Evolutionary conservation across 2,329 filamentous ascomycete genomes (phyloP), one percentile per base, ranked within the genome.

Genomic region (Hypoxylon sp.): DNA sequence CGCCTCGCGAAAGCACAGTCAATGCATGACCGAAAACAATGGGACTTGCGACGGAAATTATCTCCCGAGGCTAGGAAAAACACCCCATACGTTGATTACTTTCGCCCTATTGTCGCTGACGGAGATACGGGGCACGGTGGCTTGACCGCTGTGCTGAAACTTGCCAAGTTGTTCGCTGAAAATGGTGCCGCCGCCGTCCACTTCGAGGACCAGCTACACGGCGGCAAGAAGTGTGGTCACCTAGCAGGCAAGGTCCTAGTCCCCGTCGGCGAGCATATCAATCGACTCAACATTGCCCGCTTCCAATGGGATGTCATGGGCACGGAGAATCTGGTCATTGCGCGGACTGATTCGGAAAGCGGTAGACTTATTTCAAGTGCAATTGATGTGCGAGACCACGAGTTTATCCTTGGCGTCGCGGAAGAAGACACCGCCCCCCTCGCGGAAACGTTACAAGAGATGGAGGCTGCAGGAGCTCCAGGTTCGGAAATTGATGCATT

Each of bases 251-350:
- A 98, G 80, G 96, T 98, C 1, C 85, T 99, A 7, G 96, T 98
- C 2, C 95, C 96, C 0, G 89, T 94, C 0, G 92, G 94, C 67
- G 96, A 98, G 79, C 96, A 99, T 83, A 97, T 98, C 84, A 98
- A 97, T 82, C 91, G 96, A 28, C 89, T 99, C 3, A 90, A 94
- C 19, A 94, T 96, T 1, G 90, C 95, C 2, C 90, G 96, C 65
- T 98, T 97, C 83, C 96, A 99, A 78, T 99, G 95, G 95, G 96
- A 99, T 76, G 86, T 98, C 74, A 98, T 99, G 95, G 96, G 95
- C 50, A 90, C 89, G 57, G 96, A 99, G 82, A 98, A 97, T 79
- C 86, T 98, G 3, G 89, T 98, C 45, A 96, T 99, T 77, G 96
- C 96, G 2, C 90, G 96, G 63, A 98, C 96, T 1, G 96, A 99